These are phyloP conservation scores for Ogataea allantospora DNA, from an alignment of 805 yeast species.

Conservation along the genomic window DNA sequence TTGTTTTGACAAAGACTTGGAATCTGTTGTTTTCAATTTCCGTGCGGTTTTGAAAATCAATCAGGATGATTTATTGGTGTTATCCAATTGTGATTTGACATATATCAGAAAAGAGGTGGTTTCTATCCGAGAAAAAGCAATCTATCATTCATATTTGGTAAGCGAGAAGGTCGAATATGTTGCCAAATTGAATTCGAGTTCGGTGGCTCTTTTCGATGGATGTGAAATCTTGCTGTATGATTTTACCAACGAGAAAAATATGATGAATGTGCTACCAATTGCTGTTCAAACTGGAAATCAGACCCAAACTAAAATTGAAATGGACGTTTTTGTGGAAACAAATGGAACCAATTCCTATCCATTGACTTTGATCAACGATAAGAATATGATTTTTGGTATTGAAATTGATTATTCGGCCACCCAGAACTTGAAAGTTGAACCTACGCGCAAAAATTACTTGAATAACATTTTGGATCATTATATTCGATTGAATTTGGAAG, in stretches of 20 bases:
- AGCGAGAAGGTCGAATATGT: constrained; percentile 32
- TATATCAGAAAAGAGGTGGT: constrained; percentile 26
- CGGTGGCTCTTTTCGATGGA: constrained; percentile 35
- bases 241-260: constrained; percentile 24
- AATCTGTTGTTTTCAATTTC: constrained; percentile 26
- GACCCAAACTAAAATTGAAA: constrained; percentile 5
- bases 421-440: constrained; percentile 28
- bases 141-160: constrained; percentile 26
- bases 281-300: constrained; percentile 34
- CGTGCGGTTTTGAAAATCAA: constrained; percentile 27
- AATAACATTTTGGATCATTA: constrained; percentile 49
- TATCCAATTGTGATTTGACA: constrained; percentile 30
- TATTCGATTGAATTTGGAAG: constrained; percentile 32
- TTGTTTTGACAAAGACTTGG: constrained; percentile 25
- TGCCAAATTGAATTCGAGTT: constrained; percentile 27
- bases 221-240: constrained; percentile 33
- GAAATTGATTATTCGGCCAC: constrained; percentile 39
- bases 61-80: constrained; percentile 31
- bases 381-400: constrained; percentile 49
- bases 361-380: constrained; percentile 42
- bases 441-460: constrained; percentile 43
- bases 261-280: constrained; percentile 29
- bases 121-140: constrained; percentile 11
- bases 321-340: constrained; percentile 21
- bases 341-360: constrained; percentile 46